Conservation (phyloP, 768 basidiomycete species). For the Paxillus ammoniavirescens region DNA sequence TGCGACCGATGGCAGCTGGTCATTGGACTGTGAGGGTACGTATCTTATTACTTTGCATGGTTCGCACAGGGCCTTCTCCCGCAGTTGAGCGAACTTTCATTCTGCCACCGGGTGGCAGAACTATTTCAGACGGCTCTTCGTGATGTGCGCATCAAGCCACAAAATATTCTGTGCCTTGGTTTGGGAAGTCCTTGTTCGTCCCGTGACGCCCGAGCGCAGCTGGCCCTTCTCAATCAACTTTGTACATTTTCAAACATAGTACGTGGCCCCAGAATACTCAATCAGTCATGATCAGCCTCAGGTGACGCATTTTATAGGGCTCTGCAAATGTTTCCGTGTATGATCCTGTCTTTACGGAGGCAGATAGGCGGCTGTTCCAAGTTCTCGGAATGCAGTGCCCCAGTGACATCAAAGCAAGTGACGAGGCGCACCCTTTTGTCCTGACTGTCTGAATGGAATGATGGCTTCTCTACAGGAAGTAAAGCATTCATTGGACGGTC, state of each 20-base stretch:
- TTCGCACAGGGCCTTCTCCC: not conserved
- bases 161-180: slow-evolving; percentile 62
- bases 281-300: slow-evolving; percentile 14
- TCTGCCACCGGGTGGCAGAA: slow-evolving; percentile 31
- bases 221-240: slow-evolving; percentile 59
- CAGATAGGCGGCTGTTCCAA: slow-evolving; percentile 52
- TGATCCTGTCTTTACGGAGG: slow-evolving; percentile 72
- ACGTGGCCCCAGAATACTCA: slow-evolving; percentile 33
- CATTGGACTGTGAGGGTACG: slow-evolving; percentile 55
- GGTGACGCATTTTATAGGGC: slow-evolving; percentile 38
- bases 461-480: slow-evolving; percentile 28
- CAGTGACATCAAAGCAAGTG: slow-evolving; percentile 49
- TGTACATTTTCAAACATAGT: slow-evolving; percentile 59
- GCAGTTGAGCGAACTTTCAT: slow-evolving; percentile 1
- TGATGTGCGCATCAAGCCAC: slow-evolving; percentile 20
- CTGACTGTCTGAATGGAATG: not conserved
- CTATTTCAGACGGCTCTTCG: slow-evolving; percentile 35
- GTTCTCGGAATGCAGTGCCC: slow-evolving; percentile 34
- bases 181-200: slow-evolving; percentile 71
- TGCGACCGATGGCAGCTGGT: slow-evolving; percentile 46
- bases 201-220: slow-evolving; percentile 61
- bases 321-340: slow-evolving; percentile 50
- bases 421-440: not conserved
- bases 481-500: slow-evolving; percentile 31
- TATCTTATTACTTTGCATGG: slow-evolving; percentile 7